Percentiles rank a stretch among this genome's conserved stretches.
Evolutionary conservation across 495 filamentous ascomycete species (phyloP).

Genomic region (Pseudomonodictys pantanalensis): DNA sequence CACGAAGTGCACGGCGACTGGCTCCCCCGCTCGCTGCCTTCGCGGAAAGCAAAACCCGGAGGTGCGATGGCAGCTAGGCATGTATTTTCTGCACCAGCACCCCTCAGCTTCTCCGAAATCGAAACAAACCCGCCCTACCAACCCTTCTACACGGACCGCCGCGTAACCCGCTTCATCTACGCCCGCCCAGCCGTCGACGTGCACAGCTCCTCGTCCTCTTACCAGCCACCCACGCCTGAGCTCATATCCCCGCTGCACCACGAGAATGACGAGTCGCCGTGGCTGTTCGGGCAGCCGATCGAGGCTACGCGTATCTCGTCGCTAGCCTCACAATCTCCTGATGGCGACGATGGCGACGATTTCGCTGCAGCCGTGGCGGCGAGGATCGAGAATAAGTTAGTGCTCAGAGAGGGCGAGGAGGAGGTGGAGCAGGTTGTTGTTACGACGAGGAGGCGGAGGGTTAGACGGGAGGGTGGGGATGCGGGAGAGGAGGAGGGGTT

Average conservation of each 20-base stretch:
- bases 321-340: conserved; percentile 48
- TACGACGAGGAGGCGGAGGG: conserved; percentile 68
- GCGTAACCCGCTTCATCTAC: conserved; percentile 69
- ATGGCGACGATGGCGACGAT: conserved; percentile 55
- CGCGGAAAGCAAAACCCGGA: conserved; percentile 6
- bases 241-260: conserved; percentile 33
- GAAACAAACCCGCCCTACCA: conserved; percentile 89
- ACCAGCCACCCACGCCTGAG: conserved; percentile 15
- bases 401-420: conserved; percentile 61
- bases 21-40: conserved; percentile 27
- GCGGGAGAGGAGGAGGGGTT: conserved; percentile 66
- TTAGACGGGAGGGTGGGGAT: conserved; percentile 35
- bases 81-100: conserved; percentile 1
- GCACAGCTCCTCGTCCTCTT: conserved; percentile 25
- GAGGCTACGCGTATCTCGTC: conserved; percentile 57
- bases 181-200: conserved; percentile 14
- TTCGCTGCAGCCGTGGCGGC: conserved; percentile 37
- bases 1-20: conserved; percentile 31
- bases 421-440: conserved; percentile 76
- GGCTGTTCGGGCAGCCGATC: conserved; percentile 71
- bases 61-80: conserved; percentile 1
- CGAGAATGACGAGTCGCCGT: conserved; percentile 45
- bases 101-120: conserved; percentile 80
- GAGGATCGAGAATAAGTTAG: conserved; percentile 41
- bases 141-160: conserved; percentile 83